Percentiles rank a stretch among this genome's conserved stretches.
Conservation (phyloP, 352 stramenopile genomes). For the Pythium diclinum region DNA sequence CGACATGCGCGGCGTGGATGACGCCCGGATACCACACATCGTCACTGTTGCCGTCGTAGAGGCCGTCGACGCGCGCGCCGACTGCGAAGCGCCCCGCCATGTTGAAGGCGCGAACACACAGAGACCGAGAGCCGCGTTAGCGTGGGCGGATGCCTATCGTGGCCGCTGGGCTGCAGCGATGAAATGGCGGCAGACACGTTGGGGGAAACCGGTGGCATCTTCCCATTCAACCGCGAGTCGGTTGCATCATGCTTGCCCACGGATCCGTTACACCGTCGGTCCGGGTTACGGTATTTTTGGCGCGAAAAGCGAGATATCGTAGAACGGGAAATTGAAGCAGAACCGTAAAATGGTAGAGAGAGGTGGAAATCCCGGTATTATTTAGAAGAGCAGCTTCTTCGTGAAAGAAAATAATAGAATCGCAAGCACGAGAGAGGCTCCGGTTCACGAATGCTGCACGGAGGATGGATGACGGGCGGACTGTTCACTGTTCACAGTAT, state of each 20-base stretch:
- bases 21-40: constrained; percentile 76
- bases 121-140: neutral
- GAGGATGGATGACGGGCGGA: neutral
- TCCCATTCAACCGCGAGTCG: neutral
- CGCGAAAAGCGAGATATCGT: neutral
- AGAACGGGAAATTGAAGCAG: constrained; percentile 2
- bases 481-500: constrained; percentile 1
- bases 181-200: neutral
- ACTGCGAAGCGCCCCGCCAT: constrained; percentile 33
- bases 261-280: neutral
- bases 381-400: neutral
- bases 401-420: neutral
- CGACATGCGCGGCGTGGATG: constrained; percentile 35
- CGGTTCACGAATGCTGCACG: neutral
- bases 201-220: neutral
- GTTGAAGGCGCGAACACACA: neutral
- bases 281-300: constrained; percentile 1
- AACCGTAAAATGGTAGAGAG: neutral
- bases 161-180: neutral
- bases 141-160: neutral
- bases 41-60: constrained; percentile 79
- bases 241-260: neutral
- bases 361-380: neutral
- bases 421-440: neutral
- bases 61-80: constrained; percentile 64